phyloP scores from a whole-genome alignment of 306 rosid species.

The Malus orientalis region DNA sequence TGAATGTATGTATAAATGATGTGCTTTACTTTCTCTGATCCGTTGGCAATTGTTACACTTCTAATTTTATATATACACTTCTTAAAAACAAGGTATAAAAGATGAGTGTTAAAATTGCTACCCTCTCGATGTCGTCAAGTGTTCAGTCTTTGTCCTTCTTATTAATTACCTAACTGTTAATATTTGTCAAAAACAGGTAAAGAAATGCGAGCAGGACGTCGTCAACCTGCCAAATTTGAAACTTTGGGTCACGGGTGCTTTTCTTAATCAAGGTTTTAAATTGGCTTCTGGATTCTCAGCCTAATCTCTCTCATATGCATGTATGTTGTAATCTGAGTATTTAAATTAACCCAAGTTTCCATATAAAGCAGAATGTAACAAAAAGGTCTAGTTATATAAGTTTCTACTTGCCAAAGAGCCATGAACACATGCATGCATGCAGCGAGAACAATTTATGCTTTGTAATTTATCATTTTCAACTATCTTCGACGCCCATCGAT shows the following conservation, averaged over 20 bases:
- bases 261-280: constrained; percentile 78
- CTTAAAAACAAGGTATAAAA: too few species aligned
- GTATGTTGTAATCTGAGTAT: not conserved
- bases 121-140: too few species aligned
- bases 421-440: not conserved
- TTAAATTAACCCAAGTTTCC: not conserved
- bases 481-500: not conserved
- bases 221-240: constrained; percentile 71
- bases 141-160: not conserved
- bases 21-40: not conserved
- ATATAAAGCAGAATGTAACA: not conserved
- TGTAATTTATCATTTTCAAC: not conserved
- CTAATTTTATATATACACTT: not conserved
- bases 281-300: not conserved
- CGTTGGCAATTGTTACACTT: not conserved
- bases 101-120: too few species aligned
- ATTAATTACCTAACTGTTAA: not conserved
- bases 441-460: not conserved
- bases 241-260: constrained; percentile 86
- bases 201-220: constrained; percentile 40
- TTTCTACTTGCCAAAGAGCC: too few species aligned
- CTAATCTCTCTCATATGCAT: not conserved
- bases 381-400: not conserved
- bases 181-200: constrained; percentile 36
- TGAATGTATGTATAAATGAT: constrained; percentile 31